Evolutionary conservation across 2,329 filamentous ascomycete species (phyloP), one percentile per base, ranked within the genome.

Genomic region (Fusarium neocosmosporiellum): DNA sequence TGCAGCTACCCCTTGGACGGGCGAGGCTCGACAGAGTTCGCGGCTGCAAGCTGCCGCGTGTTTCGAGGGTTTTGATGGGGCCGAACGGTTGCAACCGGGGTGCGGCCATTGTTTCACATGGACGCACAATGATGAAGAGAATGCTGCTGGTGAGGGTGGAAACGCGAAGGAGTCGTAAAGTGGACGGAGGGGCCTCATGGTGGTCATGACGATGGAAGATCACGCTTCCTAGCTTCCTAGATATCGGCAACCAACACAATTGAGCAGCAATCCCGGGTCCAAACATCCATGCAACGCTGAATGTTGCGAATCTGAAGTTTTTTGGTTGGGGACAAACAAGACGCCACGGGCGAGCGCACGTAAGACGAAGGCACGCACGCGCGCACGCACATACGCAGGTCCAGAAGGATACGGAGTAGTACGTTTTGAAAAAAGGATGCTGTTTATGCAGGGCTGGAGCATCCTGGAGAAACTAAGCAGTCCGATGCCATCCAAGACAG

Each of bases 21-120:
- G 67, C 58, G 54, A 65, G 65, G 54, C 53, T 55, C 53, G 65
- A 64, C 65, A 72, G 61, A 65, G 65, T 55, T 69, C 62, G 63
- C 71, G 29, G 54, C 65, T 71, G 69, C 67, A 70, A 36, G 61
- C 60, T 77, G 67, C 73, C 73, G 75, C 65, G 68, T 75, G 73
- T 74, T 77, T 75, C 73, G 67, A 75, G 66, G 46, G 54, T 39
- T 72, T 66, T 34, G 39, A 74, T 67, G 70, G 66, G 53, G 33
- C 62, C 50, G 65, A 70, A 70, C 66, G 66, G 72, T 55, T 72
- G 70, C 70, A 73, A 65, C 60, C 71, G 63, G 63, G 58, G 59
- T 65, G 71, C 43, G 63, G 67, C 69, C 72, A 63, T 67, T 70
- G 75, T 77, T 77, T 77, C 75, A 75, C 58, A 66, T 67, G 65